Conservation (phyloP, 1,139 yeast species). For the Nakaseomyces kungkrabaensis region DNA sequence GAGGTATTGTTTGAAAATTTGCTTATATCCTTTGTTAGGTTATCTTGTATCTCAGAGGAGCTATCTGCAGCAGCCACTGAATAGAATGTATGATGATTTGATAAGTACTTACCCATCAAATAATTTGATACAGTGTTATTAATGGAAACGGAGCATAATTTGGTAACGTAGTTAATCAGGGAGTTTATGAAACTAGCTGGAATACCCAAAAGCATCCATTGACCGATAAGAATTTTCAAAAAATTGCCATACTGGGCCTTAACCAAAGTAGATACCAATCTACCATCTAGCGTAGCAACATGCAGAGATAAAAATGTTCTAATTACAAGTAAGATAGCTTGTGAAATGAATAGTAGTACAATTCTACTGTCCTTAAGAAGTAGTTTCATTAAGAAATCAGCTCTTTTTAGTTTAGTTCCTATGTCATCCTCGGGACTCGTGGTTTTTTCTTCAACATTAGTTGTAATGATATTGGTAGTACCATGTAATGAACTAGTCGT, state of each 20-base stretch:
- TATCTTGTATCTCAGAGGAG: constrained; percentile 23
- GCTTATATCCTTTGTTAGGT: constrained; percentile 45
- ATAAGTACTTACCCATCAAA: constrained; percentile 41
- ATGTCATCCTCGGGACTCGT: constrained; percentile 1
- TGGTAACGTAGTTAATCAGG: constrained; percentile 60
- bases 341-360: constrained; percentile 37
- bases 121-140: constrained; percentile 56
- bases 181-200: constrained; percentile 83
- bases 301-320: constrained; percentile 71
- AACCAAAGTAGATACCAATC: constrained; percentile 72
- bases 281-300: constrained; percentile 83
- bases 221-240: constrained; percentile 44
- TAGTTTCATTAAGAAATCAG: constrained; percentile 20
- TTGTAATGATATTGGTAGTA: neutral
- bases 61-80: constrained; percentile 19
- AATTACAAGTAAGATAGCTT: constrained; percentile 50
- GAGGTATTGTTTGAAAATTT: constrained; percentile 66
- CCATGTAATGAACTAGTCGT: neutral
- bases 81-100: constrained; percentile 26
- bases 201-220: constrained; percentile 79
- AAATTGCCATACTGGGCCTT: constrained; percentile 60
- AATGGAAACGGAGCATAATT: constrained; percentile 54
- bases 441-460: constrained; percentile 2
- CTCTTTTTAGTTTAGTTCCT: constrained; percentile 4
- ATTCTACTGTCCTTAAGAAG: constrained; percentile 25